Evolutionary conservation across 768 basidiomycete species (phyloP), one percentile per base, ranked within the genome.

Genomic region (Pisolithus albus): DNA sequence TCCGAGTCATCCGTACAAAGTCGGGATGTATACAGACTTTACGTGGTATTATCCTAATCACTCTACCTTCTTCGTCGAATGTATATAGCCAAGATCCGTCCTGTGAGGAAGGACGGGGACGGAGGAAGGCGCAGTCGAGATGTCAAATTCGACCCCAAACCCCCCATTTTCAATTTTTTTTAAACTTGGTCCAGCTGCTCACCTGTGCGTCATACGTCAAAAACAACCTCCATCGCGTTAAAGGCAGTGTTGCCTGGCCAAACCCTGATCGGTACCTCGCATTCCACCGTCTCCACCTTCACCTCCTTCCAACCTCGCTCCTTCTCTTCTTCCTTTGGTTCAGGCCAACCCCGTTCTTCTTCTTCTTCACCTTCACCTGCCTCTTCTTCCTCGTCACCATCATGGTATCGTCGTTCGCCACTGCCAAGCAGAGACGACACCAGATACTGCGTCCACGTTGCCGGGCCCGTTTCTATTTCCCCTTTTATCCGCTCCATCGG

Each of bases 241-340:
- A 89, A 92, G 41, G 84, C 86, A 4, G 90, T 94, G 69, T 91
- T 92, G 41, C 90, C 90, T 10, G 92, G 84, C 79, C 86, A 93
- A 1, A 96, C 86, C 58, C 68, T 81, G 51, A 98, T 80, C 18
- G 91, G 90, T 40, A 98, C 88, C 65, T 93, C 89, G 61, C 93
- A 96, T 66, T 96, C 95, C 16, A 98, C 92, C 53, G 84, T 88
- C 76, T 97, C 93, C 23, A 86, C 76, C 61, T 66, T 73, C 10
- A 88, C 77, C 52, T 84, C 82, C 49, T 61, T 61, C 89, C 87
- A 92, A 1, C 74, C 83, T 5, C 73, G 75, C 52, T 82, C 80
- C n/a, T 68, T 70, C 0, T 77, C 80, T 5, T 72, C 76, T 65
- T 71, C 77, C 48, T 34, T 34, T 13, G 75, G 76, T 24, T 79